phyloP scores from a whole-genome alignment of 495 filamentous ascomycete genomes.

The Clavariopsis aquatica region DNA sequence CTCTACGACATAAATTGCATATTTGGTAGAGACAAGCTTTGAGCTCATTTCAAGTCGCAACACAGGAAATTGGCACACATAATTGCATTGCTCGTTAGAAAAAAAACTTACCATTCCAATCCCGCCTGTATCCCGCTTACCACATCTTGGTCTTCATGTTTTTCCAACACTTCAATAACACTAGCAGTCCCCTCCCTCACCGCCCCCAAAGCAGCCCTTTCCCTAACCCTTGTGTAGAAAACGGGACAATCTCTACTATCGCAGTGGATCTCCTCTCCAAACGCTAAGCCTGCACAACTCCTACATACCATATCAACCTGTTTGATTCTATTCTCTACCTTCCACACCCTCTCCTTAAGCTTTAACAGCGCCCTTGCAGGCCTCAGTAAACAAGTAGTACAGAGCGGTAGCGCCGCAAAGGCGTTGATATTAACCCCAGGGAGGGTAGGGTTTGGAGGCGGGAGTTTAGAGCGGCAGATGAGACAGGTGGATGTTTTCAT shows the following conservation, averaged over 20 bases:
- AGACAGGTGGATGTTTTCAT: conserved; percentile 77
- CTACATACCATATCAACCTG: conserved; percentile 78
- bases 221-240: conserved; percentile 81
- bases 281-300: conserved; percentile 73
- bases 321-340: conserved; percentile 62
- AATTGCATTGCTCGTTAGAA: too few relatives aligned
- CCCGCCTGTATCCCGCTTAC: too few relatives aligned
- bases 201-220: conserved; percentile 60
- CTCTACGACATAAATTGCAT: too few relatives aligned
- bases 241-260: conserved; percentile 91
- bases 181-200: conserved; percentile 49
- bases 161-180: conserved; percentile 42
- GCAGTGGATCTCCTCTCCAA: conserved; percentile 74
- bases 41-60: too few relatives aligned
- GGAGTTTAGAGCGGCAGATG: conserved; percentile 69
- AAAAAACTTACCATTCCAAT: too few relatives aligned
- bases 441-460: conserved; percentile 13
- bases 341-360: conserved; percentile 60
- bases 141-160: too few relatives aligned
- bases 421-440: conserved; percentile 20
- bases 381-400: conserved; percentile 60
- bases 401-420: conserved; percentile 55
- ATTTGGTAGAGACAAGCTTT: too few relatives aligned
- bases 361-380: conserved; percentile 60
- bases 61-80: too few relatives aligned